Percentiles rank a stretch among this genome's conserved stretches.
Conservation (phyloP, 257 asterid genomes). For the Solanum phureja region DNA sequence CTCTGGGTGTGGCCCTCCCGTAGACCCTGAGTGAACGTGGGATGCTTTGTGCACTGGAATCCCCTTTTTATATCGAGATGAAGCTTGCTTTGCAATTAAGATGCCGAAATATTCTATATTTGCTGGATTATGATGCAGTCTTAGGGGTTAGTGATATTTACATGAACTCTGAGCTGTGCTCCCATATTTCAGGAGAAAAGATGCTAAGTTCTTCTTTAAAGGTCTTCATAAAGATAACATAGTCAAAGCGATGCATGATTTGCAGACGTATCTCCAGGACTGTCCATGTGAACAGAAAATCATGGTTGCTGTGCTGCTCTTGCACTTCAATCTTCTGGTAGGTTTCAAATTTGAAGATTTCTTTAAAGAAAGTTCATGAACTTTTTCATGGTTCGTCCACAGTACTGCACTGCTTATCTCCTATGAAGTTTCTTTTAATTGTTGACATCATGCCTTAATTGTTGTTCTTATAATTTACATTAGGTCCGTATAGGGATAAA, state of each 20-base stretch:
- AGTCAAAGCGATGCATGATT: slow-evolving; percentile 26
- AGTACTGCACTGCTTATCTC: background rate
- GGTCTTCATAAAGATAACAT: slow-evolving; percentile 36
- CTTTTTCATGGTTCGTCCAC: background rate
- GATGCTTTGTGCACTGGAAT: background rate
- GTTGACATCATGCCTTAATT: background rate
- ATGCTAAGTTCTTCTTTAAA: slow-evolving; percentile 29
- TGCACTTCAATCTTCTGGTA: slow-evolving; percentile 72
- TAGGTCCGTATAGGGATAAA: background rate
- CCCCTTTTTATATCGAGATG: background rate
- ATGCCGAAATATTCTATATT: background rate
- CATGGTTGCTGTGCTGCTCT: slow-evolving; percentile 41
- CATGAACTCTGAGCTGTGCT: background rate
- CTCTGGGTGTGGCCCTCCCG: background rate
- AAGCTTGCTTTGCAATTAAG: background rate
- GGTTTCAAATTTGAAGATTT: background rate
- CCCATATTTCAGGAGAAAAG: slow-evolving; percentile 43
- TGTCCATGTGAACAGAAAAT: slow-evolving; percentile 46
- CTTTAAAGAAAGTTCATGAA: background rate
- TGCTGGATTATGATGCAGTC: background rate
- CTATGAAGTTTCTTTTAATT: background rate
- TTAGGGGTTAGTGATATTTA: background rate
- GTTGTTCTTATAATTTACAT: background rate
- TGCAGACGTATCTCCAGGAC: slow-evolving; percentile 32
- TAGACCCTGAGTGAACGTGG: background rate